phyloP scores from a whole-genome alignment of 2,329 filamentous ascomycete species.

The Lachnellula suecica region DNA sequence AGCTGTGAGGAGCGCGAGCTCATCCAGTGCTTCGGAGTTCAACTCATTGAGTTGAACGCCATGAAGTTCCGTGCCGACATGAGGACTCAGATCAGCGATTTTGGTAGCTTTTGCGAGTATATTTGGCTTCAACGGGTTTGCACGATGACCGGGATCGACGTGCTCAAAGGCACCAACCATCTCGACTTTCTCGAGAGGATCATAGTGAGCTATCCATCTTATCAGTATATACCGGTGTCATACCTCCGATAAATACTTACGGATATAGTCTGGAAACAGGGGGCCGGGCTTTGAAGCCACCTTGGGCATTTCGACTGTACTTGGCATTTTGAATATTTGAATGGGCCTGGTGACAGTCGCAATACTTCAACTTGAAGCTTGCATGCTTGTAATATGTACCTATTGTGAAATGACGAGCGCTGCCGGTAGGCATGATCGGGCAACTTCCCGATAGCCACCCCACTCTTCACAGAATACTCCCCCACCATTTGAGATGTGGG shows the following conservation, averaged over 20 bases:
- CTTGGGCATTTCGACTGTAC: not conserved
- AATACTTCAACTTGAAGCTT: not conserved
- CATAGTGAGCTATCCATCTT: slow-evolving; percentile 23
- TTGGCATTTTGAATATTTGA: slow-evolving; percentile 2
- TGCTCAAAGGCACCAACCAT: slow-evolving; percentile 56
- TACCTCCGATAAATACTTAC: slow-evolving; percentile 10
- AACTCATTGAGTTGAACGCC: slow-evolving; percentile 44
- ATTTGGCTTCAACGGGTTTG: slow-evolving; percentile 66
- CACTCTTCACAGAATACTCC: not conserved
- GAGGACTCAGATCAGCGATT: slow-evolving; percentile 28
- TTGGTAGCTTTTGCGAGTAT: slow-evolving; percentile 61
- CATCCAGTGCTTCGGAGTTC: slow-evolving; percentile 43
- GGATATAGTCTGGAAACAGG: slow-evolving; percentile 25
- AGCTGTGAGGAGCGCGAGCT: slow-evolving; percentile 45
- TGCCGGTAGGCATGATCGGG: not conserved
- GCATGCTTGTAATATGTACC: not conserved
- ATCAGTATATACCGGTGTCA: not conserved
- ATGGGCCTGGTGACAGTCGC: not conserved
- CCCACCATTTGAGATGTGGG: not conserved
- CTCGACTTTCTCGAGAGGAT: slow-evolving; percentile 27
- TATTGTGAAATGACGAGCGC: not conserved
- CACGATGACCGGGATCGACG: slow-evolving; percentile 71
- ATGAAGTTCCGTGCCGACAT: slow-evolving; percentile 34
- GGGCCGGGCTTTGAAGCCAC: slow-evolving; percentile 6
- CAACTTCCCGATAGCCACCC: not conserved